Evolutionary conservation across 129 eudicot genomes (phyloP).

Genomic region (Flaveria ramosissima): DNA sequence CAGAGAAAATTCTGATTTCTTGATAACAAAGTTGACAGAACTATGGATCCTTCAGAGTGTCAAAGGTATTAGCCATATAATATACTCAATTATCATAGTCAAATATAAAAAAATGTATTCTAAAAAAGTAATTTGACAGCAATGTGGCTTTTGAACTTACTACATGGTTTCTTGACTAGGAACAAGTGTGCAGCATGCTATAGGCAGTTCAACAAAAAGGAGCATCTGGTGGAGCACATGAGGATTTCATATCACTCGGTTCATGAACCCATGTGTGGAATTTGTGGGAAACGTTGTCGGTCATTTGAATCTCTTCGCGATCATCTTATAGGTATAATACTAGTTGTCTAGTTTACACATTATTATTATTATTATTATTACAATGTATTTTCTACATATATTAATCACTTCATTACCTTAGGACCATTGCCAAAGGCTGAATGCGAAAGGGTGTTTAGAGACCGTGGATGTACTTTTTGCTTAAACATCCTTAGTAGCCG

Average conservation of each 20-base stretch:
- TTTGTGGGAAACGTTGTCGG: slow-evolving; percentile 81
- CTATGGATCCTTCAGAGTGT: slow-evolving; percentile 57
- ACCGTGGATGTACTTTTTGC: slow-evolving; percentile 82
- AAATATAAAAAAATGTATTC: neutral
- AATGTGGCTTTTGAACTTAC: slow-evolving; percentile 20
- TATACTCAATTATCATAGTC: slow-evolving; percentile 3
- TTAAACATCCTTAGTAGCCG: slow-evolving; percentile 64
- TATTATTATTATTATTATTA: neutral
- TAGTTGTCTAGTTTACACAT: neutral
- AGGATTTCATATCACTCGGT: slow-evolving; percentile 79
- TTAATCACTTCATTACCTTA: slow-evolving; percentile 4
- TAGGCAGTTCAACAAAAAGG: slow-evolving; percentile 90
- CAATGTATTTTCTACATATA: neutral
- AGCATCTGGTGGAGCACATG: slow-evolving; percentile 97
- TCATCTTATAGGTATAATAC: slow-evolving; percentile 76
- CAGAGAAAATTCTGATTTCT: neutral
- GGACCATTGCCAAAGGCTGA: slow-evolving; percentile 94
- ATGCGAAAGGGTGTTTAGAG: slow-evolving; percentile 86
- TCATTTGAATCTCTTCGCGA: slow-evolving; percentile 91
- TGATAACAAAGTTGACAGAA: slow-evolving; percentile 46
- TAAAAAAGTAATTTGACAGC: neutral
- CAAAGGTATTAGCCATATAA: slow-evolving; percentile 47
- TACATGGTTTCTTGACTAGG: slow-evolving; percentile 43
- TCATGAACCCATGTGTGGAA: slow-evolving; percentile 94
- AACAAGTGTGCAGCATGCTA: slow-evolving; percentile 98